phyloP scores from a whole-genome alignment of 208 protist genomes.

The Leptomonas pyrrhocoris region DNA sequence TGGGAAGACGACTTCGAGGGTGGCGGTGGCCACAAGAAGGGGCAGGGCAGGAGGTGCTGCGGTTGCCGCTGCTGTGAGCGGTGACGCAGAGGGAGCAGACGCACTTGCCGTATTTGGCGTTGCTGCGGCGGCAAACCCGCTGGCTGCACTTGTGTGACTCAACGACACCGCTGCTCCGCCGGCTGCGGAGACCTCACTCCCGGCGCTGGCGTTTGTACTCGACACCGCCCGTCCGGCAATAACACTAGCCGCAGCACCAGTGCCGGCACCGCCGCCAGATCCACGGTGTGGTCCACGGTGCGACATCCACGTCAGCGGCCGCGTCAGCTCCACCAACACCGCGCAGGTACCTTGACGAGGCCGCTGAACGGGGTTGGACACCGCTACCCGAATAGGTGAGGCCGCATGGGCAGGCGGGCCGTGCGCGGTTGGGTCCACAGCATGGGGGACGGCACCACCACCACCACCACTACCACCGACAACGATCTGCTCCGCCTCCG shows the following conservation, averaged over 20 bases:
- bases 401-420: not conserved
- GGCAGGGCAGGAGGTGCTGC: not conserved
- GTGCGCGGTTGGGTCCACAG: not conserved
- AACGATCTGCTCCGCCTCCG: conserved; percentile 15
- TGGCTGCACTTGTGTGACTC: too few relatives aligned
- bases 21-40: conserved; percentile 31
- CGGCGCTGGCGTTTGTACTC: not conserved
- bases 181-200: not conserved
- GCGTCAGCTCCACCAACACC: conserved; percentile 32
- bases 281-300: conserved; percentile 12
- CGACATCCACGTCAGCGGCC: conserved; percentile 31
- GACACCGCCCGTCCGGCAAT: not conserved
- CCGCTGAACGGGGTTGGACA: conserved; percentile 30
- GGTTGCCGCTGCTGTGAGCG: not conserved
- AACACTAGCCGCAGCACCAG: too few relatives aligned
- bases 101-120: not conserved
- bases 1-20: conserved; percentile 44
- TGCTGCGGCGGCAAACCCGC: too few relatives aligned
- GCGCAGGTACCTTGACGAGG: conserved; percentile 34
- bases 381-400: conserved; percentile 13
- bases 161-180: too few relatives aligned
- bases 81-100: not conserved
- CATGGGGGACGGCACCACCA: not conserved
- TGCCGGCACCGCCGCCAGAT: not conserved
- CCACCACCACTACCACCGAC: too few relatives aligned